Base-by-base conservation (phyloP, 2,329 filamentous ascomycete species). In the Coniochaeta ligniaria region DNA sequence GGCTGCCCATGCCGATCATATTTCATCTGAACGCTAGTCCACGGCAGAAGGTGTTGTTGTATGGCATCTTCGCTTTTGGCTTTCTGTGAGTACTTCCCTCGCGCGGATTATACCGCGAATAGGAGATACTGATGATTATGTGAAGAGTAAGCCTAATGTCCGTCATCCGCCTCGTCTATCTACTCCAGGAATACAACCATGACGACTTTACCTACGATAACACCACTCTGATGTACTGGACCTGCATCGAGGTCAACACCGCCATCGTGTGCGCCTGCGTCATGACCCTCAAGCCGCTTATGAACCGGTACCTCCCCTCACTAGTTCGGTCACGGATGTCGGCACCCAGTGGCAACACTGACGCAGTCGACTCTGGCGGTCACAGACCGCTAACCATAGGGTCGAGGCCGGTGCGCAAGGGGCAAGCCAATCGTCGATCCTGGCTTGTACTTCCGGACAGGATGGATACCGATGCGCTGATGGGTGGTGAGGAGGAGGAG, bases 271-370 rank as follows among this genome's bases (percentile, higher is more conserved):
- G 71, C 57, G 72, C 74, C 35, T 72, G 70, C 63, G 68, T 71
- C 43, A 71, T 73, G 58, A 74, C 72, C 20, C 70, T 75, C n/a
- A 74, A 74, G 54, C 72, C 73, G 4, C 65, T 74, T 4, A 59
- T 71, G 17, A 72, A 73, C 26, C 73, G 70, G 12, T 47, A 63
- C 17, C 66, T 66, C 57, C 64, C 64, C 1, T 47, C 52, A 2
- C 56, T 60, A 16, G 60, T 61, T 33, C 57, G 57, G 11, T 61
- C 57, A 17, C 59, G 45, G 2, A 38, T 22, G 31, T 57, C 26
- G 20, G 43, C 43, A 22, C 38, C 47, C 41, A 59, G 59, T 9
- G 17, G 47, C 38, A 33, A 35, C n/a, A 12, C 12, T 24, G 17
- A 35, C 31, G 45, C 31, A 11, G 16, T 12, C 9, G 33, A 26